These are phyloP conservation scores for Aspergillus ellipticus DNA, from an alignment of 495 filamentous ascomycete species.

Conservation along the genomic window DNA sequence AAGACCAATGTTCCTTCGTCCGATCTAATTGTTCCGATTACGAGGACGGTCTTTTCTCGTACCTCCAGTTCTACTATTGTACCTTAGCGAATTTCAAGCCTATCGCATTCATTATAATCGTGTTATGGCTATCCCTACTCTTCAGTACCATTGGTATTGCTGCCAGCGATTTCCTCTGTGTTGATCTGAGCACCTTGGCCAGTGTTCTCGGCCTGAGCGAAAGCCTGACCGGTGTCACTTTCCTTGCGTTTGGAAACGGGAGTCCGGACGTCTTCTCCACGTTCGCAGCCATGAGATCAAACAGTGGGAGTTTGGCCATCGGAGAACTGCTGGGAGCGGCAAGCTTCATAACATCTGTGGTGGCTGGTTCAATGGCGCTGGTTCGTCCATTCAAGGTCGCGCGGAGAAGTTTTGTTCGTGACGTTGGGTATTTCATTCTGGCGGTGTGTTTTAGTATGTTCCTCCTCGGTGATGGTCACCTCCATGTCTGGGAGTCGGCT, in stretches of 20 bases:
- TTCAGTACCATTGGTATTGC: constrained; percentile 99
- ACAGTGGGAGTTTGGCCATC: constrained; percentile 91
- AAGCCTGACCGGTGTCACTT: constrained; percentile 93
- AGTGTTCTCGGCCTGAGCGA: constrained; percentile 88
- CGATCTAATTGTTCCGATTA: constrained; percentile 79
- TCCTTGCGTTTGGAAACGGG: constrained; percentile 97
- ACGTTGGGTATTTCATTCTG: constrained; percentile 89
- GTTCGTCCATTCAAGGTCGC: constrained; percentile 90
- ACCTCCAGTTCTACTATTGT: constrained; percentile 93
- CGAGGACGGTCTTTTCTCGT: constrained; percentile 84
- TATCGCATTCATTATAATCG: constrained; percentile 71
- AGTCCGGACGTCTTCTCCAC: constrained; percentile 98
- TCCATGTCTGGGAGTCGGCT: constrained; percentile 84
- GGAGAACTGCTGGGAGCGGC: constrained; percentile 96
- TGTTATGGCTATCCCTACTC: constrained; percentile 81
- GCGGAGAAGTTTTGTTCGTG: constrained; percentile 81
- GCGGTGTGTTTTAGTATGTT: constrained; percentile 85
- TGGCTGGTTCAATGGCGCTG: constrained; percentile 96
- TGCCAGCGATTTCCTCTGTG: constrained; percentile 95
- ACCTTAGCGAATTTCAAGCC: constrained; percentile 62
- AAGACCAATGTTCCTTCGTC: constrained; percentile 85
- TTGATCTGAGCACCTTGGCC: constrained; percentile 91
- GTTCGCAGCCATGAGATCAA: constrained; percentile 94
- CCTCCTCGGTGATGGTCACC: constrained; percentile 78
- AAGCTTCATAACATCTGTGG: constrained; percentile 93